Conservation (phyloP, 1,139 yeast genomes). For the Casaregolazyma suthepensis region DNA sequence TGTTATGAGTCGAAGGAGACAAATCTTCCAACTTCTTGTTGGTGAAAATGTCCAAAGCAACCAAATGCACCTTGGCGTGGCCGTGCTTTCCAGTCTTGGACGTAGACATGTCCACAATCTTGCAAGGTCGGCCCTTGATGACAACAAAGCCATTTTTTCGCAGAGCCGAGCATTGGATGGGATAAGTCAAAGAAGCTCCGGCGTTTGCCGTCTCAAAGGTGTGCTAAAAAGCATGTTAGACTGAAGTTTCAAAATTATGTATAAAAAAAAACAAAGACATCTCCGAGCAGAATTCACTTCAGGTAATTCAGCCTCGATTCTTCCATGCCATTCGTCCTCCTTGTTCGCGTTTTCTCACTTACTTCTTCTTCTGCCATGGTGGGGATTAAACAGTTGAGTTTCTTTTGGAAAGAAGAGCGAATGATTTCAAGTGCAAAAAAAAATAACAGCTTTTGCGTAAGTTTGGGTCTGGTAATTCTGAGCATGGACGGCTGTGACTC, state of each 20-base stretch:
- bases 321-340: neutral
- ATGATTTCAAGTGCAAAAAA: slow-evolving; percentile 4
- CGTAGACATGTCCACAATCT: slow-evolving; percentile 99
- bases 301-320: neutral
- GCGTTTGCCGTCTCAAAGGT: slow-evolving; percentile 97
- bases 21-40: slow-evolving; percentile 99
- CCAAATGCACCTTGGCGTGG: slow-evolving; percentile 99
- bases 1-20: slow-evolving; percentile 99
- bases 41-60: slow-evolving; percentile 97
- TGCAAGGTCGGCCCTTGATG: slow-evolving; percentile 99
- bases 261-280: neutral
- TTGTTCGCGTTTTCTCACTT: neutral
- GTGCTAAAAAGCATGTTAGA: slow-evolving; percentile 47
- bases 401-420: slow-evolving; percentile 3
- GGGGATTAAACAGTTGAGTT: slow-evolving; percentile 1
- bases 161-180: slow-evolving; percentile 99
- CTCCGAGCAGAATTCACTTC: neutral
- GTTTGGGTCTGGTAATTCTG: slow-evolving; percentile 2
- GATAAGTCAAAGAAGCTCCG: slow-evolving; percentile 98
- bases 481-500: neutral
- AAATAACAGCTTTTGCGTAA: slow-evolving; percentile 6
- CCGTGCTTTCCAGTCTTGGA: slow-evolving; percentile 99
- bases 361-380: slow-evolving; percentile 10
- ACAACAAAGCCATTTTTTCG: slow-evolving; percentile 99
- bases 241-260: slow-evolving; percentile 3